Base-by-base conservation (phyloP, 129 eudicot genomes). In the Scalesia atractyloides region DNA sequence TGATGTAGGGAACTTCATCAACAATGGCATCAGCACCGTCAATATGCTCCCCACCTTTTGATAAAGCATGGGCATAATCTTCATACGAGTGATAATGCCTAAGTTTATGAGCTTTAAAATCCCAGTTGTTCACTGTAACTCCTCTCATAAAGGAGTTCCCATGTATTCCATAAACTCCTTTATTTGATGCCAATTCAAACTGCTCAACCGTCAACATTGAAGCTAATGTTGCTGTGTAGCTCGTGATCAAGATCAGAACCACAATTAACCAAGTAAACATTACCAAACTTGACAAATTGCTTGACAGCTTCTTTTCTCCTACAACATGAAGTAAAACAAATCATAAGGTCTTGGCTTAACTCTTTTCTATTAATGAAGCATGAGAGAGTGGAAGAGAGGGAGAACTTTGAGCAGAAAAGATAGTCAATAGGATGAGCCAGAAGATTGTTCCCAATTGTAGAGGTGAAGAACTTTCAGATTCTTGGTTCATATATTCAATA, bases 21-120 rank as follows among this genome's bases (percentile, higher is more conserved):
- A 79, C 65, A 51, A 75, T 51, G 26, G 84, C 84, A 64, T 78
- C 76, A 20, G 76, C 79, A 1, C 57, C 84, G 60, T 79, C 84
- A 58, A n/a, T n/a, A 22, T 83, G 73, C 15, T 75, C 60, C 57
- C 79, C 76, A 70, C 86, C 86, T 53, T 71, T 64, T 16, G 84
- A 9, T 51, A 83, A 66, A 10, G 51, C 51, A 47, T 10, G 15
- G 0, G 15, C 51, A 47, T 47, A 47, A 47, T 9, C 51, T 9
- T 47, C n/a, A 47, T 9, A 47, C 15, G 51, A 47, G 51, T 9
- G 1, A 47, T 47, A 47, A 0, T 2, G 51, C 15, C 51, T 47
- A 47, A 47, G 51, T 47, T 47, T 47, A 47, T 47, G 13, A 47
- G 10, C 51, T 47, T 47, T 12, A 2, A 47, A 13, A 10, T 9